These are phyloP conservation scores for Hanseniaspora valbyensis DNA, from an alignment of 805 yeast species.

Conservation along the genomic window DNA sequence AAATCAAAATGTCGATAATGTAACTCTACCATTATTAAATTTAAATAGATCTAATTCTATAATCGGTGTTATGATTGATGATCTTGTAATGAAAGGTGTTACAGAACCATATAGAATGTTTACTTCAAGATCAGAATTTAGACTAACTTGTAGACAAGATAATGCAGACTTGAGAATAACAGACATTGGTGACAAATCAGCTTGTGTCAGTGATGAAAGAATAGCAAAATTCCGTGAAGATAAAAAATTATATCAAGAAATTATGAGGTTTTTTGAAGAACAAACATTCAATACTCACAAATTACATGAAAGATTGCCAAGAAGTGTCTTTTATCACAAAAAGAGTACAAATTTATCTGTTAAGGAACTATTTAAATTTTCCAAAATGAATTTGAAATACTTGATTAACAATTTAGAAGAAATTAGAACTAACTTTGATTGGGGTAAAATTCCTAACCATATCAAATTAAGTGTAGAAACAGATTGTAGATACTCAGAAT, in stretches of 20 bases:
- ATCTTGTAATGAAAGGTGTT: slow-evolving; percentile 87
- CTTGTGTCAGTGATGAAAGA: slow-evolving; percentile 55
- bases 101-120: slow-evolving; percentile 97
- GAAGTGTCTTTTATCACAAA: slow-evolving; percentile 38
- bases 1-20: slow-evolving; percentile 29
- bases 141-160: slow-evolving; percentile 82
- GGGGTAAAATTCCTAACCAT: slow-evolving; percentile 32
- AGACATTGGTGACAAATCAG: slow-evolving; percentile 48
- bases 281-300: slow-evolving; percentile 41
- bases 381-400: slow-evolving; percentile 31
- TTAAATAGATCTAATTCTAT: slow-evolving; percentile 75
- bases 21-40: slow-evolving; percentile 28
- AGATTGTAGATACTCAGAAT: slow-evolving; percentile 76
- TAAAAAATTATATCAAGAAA: slow-evolving; percentile 33
- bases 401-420: slow-evolving; percentile 30
- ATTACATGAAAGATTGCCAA: slow-evolving; percentile 47
- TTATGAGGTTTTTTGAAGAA: slow-evolving; percentile 37
- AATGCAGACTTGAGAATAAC: slow-evolving; percentile 87
- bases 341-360: slow-evolving; percentile 49
- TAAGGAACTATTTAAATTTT: slow-evolving; percentile 58
- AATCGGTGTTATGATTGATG: slow-evolving; percentile 87
- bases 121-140: slow-evolving; percentile 87
- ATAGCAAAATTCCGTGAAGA: slow-evolving; percentile 41
- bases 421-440: slow-evolving; percentile 23
- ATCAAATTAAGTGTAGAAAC: slow-evolving; percentile 53